Evolutionary conservation across 768 basidiomycete genomes (phyloP).

Genomic region (Brasilioporus rufonigricans): DNA sequence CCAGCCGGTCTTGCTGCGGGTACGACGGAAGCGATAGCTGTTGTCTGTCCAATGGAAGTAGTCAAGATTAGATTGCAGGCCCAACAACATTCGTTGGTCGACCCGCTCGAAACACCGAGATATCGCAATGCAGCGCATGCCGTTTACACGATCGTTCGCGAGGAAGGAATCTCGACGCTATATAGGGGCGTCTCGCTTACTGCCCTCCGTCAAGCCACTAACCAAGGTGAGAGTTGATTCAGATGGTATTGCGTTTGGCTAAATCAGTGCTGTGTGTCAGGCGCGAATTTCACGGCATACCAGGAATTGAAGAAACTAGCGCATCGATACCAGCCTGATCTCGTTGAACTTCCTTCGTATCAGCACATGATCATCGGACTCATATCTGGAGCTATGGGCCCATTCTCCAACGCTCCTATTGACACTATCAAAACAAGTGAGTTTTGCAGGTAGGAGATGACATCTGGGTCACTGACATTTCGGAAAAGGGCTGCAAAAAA

Average conservation of each 20-base stretch:
- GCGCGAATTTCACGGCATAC: constrained; percentile 97
- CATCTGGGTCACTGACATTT: neutral
- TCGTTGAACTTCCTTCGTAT: constrained; percentile 81
- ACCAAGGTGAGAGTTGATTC: constrained; percentile 64
- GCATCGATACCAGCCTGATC: constrained; percentile 73
- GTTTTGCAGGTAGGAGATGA: constrained; percentile 19
- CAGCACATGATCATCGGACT: constrained; percentile 96
- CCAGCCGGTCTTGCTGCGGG: constrained; percentile 93
- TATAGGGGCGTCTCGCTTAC: constrained; percentile 95
- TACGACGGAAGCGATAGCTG: constrained; percentile 89
- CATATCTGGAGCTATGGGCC: constrained; percentile 96
- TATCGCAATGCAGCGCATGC: constrained; percentile 98
- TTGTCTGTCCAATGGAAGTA: constrained; percentile 99
- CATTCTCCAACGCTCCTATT: constrained; percentile 96
- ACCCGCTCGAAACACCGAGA: constrained; percentile 88
- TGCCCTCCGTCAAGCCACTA: constrained; percentile 94
- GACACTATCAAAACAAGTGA: constrained; percentile 93
- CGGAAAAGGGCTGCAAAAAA: constrained; percentile 75
- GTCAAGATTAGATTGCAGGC: constrained; percentile 98
- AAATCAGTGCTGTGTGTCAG: constrained; percentile 36
- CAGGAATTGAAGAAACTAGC: constrained; percentile 92
- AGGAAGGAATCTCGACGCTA: constrained; percentile 81
- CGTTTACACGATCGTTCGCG: constrained; percentile 88
- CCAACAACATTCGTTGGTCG: constrained; percentile 94
- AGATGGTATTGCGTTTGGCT: neutral